Evolutionary conservation across 768 basidiomycete genomes (phyloP), one percentile per base, ranked within the genome.

Genomic region (Xerocomellus intermedius): DNA sequence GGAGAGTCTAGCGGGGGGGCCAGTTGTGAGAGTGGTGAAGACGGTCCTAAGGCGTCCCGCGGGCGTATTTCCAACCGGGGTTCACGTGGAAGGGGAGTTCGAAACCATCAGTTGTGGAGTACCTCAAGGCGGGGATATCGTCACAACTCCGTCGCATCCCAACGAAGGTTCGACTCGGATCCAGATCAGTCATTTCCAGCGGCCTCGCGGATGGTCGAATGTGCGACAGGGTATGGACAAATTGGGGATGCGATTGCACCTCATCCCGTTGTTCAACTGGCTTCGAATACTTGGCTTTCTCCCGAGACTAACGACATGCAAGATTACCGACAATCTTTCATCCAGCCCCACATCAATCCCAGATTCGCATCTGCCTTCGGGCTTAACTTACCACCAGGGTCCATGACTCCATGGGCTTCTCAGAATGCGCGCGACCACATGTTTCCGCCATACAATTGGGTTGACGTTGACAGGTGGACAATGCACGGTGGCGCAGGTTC

Each of bases 271-370:
- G 35, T 42, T 12, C 64, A 60, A 47, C 52, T 54, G 9, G 17
- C 52, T 48, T 48, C 57, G 21, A 48, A 52, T 45, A 19, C 61
- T 13, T 69, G 65, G 69, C n/a, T 50, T 30, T 58, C 55, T 53
- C 57, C 58, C 2, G 59, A 45, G 32, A 28, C 37, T 22, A 59
- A 39, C 33, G 46, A 39, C 42, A 43, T 56, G 8, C 53, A 61
- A 47, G 52, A 52, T 50, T 68, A 65, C 22, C 43, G 45, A 17
- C 70, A 65, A 43, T 57, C 64, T 30, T 65, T 76, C 64, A 75
- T 90, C n/a, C 87, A 90, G 59, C 90, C 90, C 7, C 90, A 92
- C 64, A 91, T 92, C 55, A 91, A 92, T 62, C 90, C 90, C 9
- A 79, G 85, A 12, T 91, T 92, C 69, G 87, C 88, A 14, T 79